Conservation (phyloP, 306 rosid genomes). For the Quercus mongolica region DNA sequence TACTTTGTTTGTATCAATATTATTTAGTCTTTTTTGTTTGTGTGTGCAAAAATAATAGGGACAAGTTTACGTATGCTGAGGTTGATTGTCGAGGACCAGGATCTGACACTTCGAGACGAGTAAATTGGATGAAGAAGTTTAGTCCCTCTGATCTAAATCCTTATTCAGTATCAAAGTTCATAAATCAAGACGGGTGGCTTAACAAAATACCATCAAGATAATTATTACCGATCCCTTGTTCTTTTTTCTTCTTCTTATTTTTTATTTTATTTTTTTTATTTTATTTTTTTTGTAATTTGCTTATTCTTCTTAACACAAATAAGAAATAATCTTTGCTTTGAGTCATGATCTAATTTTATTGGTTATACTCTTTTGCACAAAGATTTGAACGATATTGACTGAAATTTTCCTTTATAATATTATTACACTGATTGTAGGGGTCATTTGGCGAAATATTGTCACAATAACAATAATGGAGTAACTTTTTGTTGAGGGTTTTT, state of each 20-base stretch:
- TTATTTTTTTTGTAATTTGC: neutral
- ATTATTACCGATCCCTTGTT: neutral
- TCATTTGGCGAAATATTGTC: too few species aligned
- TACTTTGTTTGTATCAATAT: neutral
- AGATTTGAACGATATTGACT: too few species aligned
- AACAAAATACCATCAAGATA: neutral
- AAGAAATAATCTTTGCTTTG: neutral
- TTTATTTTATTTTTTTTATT: too few species aligned
- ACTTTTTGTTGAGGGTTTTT: too few species aligned
- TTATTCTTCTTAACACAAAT: neutral
- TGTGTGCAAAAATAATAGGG: slow-evolving; percentile 3
- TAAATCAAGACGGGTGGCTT: slow-evolving; percentile 40
- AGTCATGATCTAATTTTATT: neutral
- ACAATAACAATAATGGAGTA: too few species aligned
- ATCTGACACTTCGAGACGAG: slow-evolving; percentile 18
- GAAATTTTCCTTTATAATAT: too few species aligned
- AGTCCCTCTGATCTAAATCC: neutral
- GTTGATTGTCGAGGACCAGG: slow-evolving; percentile 29
- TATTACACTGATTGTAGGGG: too few species aligned
- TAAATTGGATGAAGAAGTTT: slow-evolving; percentile 28
- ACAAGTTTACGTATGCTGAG: slow-evolving; percentile 15
- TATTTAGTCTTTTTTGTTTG: neutral
- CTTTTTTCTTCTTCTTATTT: too few species aligned
- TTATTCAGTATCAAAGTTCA: slow-evolving; percentile 20
- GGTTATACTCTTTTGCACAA: too few species aligned